Base-by-base conservation (phyloP, 495 filamentous ascomycete genomes). In the Aspergillus homomorphus region DNA sequence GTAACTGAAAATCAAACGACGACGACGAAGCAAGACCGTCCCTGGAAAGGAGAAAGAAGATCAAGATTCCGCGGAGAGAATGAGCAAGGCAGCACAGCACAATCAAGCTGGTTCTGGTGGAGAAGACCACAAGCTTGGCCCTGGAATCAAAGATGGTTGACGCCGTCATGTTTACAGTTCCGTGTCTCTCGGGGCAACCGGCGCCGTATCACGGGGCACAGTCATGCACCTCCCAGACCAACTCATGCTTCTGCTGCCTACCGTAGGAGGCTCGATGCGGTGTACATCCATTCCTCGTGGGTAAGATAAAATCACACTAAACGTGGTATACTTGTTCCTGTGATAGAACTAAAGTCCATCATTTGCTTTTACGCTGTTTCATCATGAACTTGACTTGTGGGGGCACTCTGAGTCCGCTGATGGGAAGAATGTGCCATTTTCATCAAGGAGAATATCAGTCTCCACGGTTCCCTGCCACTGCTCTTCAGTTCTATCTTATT, bases 121-220 rank as follows among this genome's bases (percentile, higher is more conserved):
- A 66, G 63, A 61, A 61, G 61, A 60, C 65, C 60, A 62, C 45
- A 57, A 68, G 56, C 58, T 67, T 58, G 56, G 51, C 57, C 58
- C 55, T 65, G 66, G 64, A 60, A 61, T 59, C 65, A 64, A 49
- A 60, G 66, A 63, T 55, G 50, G 55, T 43, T 30, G 49, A 30
- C 48, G 48, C 46, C 28, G 48, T 26, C 48, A 59, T 77, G 72
- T 79, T 79, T 77, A 77, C 67, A 51, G 62, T 50, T 45, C 44
- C 64, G 66, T 73, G 76, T 79, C 66, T 69, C 76, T 74, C 75
- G 69, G 75, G 76, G 76, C 75, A 79, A 79, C 76, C 58, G 54
- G 49, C 58, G 51, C 24, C 20, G 38, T 42, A 56, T 56, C 61
- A 59, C 49, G 44, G 50, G 54, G 41, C 41, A 45, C n/a, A 21